phyloP scores from a whole-genome alignment of 1,284 basidiomycete species.

The Heterobasidion occidentale region DNA sequence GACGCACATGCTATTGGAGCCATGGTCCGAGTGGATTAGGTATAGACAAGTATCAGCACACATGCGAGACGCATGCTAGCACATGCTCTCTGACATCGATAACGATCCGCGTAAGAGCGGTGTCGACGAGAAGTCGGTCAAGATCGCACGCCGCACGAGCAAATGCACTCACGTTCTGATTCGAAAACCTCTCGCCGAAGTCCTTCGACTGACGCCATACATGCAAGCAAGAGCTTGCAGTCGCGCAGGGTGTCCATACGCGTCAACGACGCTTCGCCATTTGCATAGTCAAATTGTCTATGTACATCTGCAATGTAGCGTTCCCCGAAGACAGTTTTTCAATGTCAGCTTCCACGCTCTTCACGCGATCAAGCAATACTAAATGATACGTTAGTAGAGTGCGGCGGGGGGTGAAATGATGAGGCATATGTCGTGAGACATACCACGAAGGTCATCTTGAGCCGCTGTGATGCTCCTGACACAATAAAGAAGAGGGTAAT shows the following conservation, averaged over 20 bases:
- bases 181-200: too few relatives aligned
- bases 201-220: too few relatives aligned
- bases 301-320: conserved; percentile 79
- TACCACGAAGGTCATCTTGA: conserved; percentile 69
- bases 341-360: conserved; percentile 64
- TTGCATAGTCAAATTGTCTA: conserved; percentile 79
- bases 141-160: too few relatives aligned
- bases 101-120: too few relatives aligned
- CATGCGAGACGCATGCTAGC: too few relatives aligned
- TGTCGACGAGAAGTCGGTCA: too few relatives aligned
- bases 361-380: conserved; percentile 65
- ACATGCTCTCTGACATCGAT: too few relatives aligned
- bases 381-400: conserved; percentile 1
- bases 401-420: not conserved
- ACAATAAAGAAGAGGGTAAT: not conserved
- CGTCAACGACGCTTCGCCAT: conserved; percentile 68
- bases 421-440: conserved; percentile 15
- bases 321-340: conserved; percentile 74
- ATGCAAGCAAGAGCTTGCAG: too few relatives aligned
- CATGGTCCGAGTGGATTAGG: too few relatives aligned
- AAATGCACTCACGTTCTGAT: too few relatives aligned
- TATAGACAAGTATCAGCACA: too few relatives aligned
- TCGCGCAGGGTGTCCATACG: not conserved
- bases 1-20: too few relatives aligned
- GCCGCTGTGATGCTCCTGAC: conserved; percentile 62